Evolutionary conservation across 106 monocot species (phyloP), one percentile per base, ranked within the genome.

Genomic region (Allium fistulosum): DNA sequence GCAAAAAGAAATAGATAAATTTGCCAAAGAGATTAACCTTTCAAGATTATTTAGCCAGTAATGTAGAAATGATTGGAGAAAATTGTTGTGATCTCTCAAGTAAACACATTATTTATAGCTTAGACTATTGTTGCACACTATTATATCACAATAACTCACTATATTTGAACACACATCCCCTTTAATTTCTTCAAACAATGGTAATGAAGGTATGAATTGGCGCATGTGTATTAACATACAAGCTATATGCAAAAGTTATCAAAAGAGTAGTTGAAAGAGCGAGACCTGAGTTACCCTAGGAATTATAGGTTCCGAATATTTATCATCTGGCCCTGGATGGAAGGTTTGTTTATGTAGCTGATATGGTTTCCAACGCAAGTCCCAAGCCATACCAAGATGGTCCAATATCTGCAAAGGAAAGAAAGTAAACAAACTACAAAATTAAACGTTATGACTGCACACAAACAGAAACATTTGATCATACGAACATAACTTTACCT

Each of bases 381-480:
- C 73, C 99, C 99, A 99, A 45, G 84, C 82, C 72, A 83, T 74
- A 75, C 78, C 79, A 62, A 93, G 84, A 77, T 93, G 89, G 76
- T 85, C 73, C 53, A 99, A 64, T 65, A 89, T 90, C 99, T 99
- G 78, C 70, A 71, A 11, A 47, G 57, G 22, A 12, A 75, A 61
- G 61, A 26, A 28, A 26, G 11, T 9, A 53, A 60, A 45, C 62
- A 76, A 62, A 69, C 12, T 7, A 53, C 47, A 17, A 46, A 56
- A 50, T 10, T 45, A 4, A 56, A 37, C 68, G 49, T 45, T 68
- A 22, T 22, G 17, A 61, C 37, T 37, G 37, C 1, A 37, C 37
- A 37, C 22, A 37, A 37, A 37, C 37, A 37, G 37, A 37, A 37
- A 37, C 5, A 37, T 37, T 37, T 37, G 37, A 37, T 37, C 37